phyloP scores from a whole-genome alignment of 768 basidiomycete genomes.

The Pleurotus giganteus region DNA sequence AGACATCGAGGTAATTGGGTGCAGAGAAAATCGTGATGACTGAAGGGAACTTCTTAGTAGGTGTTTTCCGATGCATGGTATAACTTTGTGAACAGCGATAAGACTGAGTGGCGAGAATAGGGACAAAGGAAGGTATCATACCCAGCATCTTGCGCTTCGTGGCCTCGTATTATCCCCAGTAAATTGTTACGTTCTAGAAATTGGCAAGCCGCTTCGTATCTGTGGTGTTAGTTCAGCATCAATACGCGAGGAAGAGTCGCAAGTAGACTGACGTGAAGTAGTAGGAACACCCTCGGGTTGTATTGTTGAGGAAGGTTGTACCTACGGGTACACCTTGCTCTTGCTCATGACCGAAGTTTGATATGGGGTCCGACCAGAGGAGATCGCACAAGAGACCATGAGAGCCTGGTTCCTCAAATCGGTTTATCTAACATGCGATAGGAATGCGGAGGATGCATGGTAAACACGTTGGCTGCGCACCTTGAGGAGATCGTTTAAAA shows the following conservation, averaged over 20 bases:
- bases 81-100: conserved; percentile 44
- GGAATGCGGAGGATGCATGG: conserved; percentile 9
- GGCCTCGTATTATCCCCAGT: conserved; percentile 92
- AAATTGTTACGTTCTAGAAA: conserved; percentile 92
- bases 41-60: conserved; percentile 91
- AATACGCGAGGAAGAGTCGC: neutral
- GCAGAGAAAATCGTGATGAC: conserved; percentile 98
- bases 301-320: conserved; percentile 74
- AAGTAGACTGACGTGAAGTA: conserved; percentile 79
- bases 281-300: conserved; percentile 86
- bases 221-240: conserved; percentile 14
- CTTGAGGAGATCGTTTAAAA: conserved; percentile 68
- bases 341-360: conserved; percentile 83
- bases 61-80: conserved; percentile 94
- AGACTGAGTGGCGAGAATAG: neutral
- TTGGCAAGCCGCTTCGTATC: conserved; percentile 85
- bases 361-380: conserved; percentile 93
- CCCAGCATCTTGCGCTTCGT: conserved; percentile 97
- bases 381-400: conserved; percentile 91
- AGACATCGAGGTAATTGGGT: conserved; percentile 94
- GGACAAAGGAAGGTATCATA: conserved; percentile 29
- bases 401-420: conserved; percentile 92
- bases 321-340: conserved; percentile 56
- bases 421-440: conserved; percentile 63
- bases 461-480: conserved; percentile 32